A percentile compares a stretch with the other conserved stretches of the same genome.
These are phyloP conservation scores for Kodamaea lidongshanica DNA, from an alignment of 805 yeast species.

Conservation along the genomic window DNA sequence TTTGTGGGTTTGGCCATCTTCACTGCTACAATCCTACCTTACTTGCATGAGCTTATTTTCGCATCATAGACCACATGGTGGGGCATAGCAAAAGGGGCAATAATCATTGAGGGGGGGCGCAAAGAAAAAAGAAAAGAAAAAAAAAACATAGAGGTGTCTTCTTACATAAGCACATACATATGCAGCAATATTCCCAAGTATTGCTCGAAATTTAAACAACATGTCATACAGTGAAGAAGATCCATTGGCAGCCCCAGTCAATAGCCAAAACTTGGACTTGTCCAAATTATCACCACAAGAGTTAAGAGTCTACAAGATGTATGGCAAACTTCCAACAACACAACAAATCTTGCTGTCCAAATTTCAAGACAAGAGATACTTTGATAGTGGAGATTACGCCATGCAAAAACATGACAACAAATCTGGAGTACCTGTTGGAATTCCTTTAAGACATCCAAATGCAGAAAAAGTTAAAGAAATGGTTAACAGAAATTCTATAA, in stretches of 20 bases:
- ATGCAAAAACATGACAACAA: conserved; percentile 44
- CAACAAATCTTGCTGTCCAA: conserved; percentile 70
- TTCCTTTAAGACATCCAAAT: conserved; percentile 44
- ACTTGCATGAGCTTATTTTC: conserved; percentile 5
- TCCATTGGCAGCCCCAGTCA: conserved; percentile 45
- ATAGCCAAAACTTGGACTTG: conserved; percentile 44
- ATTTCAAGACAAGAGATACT: conserved; percentile 82
- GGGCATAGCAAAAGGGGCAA: too few relatives aligned
- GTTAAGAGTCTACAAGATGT: conserved; percentile 65
- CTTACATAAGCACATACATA: too few relatives aligned
- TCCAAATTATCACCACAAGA: conserved; percentile 71
- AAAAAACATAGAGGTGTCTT: too few relatives aligned
- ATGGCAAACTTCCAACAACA: conserved; percentile 80
- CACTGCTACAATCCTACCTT: conserved; percentile 6
- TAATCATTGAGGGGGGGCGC: too few relatives aligned
- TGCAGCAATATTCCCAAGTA: neutral
- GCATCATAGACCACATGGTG: too few relatives aligned
- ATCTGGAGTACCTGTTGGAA: conserved; percentile 28
- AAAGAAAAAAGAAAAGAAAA: too few relatives aligned
- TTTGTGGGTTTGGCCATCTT: conserved; percentile 18
- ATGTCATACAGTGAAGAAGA: conserved; percentile 41
- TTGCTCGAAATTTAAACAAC: neutral
- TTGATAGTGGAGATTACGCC: conserved; percentile 93
- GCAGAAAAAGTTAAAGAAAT: conserved; percentile 57
- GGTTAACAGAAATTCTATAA: conserved; percentile 50